These are phyloP conservation scores for Tulasnella calospora DNA, from an alignment of 768 basidiomycete species.

Conservation along the genomic window DNA sequence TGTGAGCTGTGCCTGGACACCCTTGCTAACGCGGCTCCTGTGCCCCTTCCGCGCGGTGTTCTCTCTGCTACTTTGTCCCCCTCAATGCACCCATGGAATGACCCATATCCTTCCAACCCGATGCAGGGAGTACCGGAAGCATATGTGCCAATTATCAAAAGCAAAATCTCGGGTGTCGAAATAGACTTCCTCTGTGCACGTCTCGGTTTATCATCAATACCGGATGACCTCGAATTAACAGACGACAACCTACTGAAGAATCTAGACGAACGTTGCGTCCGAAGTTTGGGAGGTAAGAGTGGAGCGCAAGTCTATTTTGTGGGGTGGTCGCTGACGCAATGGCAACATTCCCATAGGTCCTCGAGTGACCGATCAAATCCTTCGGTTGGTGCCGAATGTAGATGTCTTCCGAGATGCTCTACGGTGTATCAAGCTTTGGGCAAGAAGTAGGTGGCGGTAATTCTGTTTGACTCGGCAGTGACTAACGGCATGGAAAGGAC, in stretches of 20 bases:
- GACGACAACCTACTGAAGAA: conserved; percentile 90
- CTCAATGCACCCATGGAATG: conserved; percentile 6
- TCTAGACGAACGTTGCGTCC: conserved; percentile 88
- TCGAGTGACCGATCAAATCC: conserved; percentile 90
- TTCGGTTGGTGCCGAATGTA: conserved; percentile 91
- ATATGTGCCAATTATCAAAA: conserved; percentile 91
- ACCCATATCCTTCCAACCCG: background rate
- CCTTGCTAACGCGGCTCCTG: background rate
- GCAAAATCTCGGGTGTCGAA: conserved; percentile 85
- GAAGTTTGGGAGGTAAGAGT: conserved; percentile 77
- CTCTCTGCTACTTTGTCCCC: background rate
- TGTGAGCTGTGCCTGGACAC: background rate
- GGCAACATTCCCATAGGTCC: conserved; percentile 54
- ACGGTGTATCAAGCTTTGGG: conserved; percentile 97
- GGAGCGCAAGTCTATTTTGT: background rate
- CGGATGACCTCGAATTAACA: conserved; percentile 81
- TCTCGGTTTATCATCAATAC: conserved; percentile 78
- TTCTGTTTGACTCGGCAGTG: background rate
- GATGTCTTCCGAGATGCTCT: conserved; percentile 90
- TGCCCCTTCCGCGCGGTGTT: background rate
- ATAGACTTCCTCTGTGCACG: conserved; percentile 93
- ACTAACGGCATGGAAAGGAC: conserved; percentile 46
- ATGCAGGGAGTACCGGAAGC: conserved; percentile 90
- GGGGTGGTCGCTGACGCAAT: conserved; percentile 10
- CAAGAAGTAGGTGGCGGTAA: conserved; percentile 59